Evolutionary conservation across 768 basidiomycete species (phyloP).

Genomic region (Boletus edulis): DNA sequence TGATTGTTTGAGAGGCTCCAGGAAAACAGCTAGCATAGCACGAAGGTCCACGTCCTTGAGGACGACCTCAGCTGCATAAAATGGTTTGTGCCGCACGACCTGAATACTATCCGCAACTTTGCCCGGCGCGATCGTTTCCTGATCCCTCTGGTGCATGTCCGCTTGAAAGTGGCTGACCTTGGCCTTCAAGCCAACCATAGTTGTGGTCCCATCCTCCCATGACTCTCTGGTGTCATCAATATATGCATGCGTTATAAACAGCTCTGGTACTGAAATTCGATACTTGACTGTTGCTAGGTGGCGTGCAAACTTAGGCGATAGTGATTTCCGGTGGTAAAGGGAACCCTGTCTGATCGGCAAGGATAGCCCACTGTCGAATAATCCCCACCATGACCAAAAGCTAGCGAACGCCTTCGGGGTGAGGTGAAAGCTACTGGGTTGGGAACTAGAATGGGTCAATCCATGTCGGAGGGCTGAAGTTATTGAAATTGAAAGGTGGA

Average conservation of each 20-base stretch:
- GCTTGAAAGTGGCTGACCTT: slow-evolving; percentile 78
- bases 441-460: slow-evolving; percentile 12
- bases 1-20: slow-evolving; percentile 63
- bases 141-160: slow-evolving; percentile 90
- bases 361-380: slow-evolving; percentile 77
- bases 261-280: slow-evolving; percentile 67
- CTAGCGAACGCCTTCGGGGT: slow-evolving; percentile 83
- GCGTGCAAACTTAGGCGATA: slow-evolving; percentile 84
- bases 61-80: slow-evolving; percentile 85
- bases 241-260: slow-evolving; percentile 87
- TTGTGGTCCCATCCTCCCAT: slow-evolving; percentile 76
- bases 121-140: slow-evolving; percentile 67
- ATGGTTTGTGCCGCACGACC: slow-evolving; percentile 70
- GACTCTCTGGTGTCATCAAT: slow-evolving; percentile 76
- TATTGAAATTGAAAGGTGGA: slow-evolving; percentile 88
- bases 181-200: slow-evolving; percentile 84
- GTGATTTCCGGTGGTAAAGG: slow-evolving; percentile 65
- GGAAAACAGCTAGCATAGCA: slow-evolving; percentile 74
- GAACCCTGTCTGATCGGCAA: slow-evolving; percentile 88
- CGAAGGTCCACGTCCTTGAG: slow-evolving; percentile 75
- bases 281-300: slow-evolving; percentile 93
- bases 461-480: slow-evolving; percentile 54
- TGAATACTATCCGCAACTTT: slow-evolving; percentile 55
- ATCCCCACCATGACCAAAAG: slow-evolving; percentile 90
- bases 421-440: slow-evolving; percentile 75